Evolutionary conservation across 345 rosid species (phyloP), one percentile per base, ranked within the genome.

Genomic region (Acer negundo): DNA sequence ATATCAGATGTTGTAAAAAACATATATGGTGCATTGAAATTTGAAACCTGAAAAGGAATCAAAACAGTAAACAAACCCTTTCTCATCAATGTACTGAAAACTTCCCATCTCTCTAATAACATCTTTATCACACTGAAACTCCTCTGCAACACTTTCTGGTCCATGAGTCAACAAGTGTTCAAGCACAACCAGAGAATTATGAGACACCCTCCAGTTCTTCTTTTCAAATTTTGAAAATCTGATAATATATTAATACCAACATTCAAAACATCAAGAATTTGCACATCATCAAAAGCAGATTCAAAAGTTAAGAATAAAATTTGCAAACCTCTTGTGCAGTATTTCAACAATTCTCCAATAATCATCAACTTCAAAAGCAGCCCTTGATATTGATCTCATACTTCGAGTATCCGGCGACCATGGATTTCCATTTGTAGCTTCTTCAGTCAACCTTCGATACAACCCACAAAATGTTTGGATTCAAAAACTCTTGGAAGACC

Each of bases 331-430:
- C 46, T 82, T 89, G 85, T 93, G 98, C 75, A 95, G 87, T 74
- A 93, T 86, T 63, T 85, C 92, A 2, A 92, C 98, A 46, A 95
- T 95, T 81, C 89, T 85, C 82, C 86, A 85, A 72, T 89, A 95
- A 82, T 95, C 93, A 80, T 93, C 99, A 13, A 93, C 83, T 80
- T 95, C 99, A 76, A 95, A 95, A 87, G 97, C 99, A 51, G 97
- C 93, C 81, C 84, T 90, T 44, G 99, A 95, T 80, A 95, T 93
- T 38, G 87, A 87, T 64, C 91, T 86, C 58, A 95, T 75, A 51
- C 91, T 87, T 19, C 84, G 85, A 16, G 92, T 75, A 63, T 95
- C 93, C 26, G 97, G 96, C 0, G 91, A 82, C 83, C 89, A 85
- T 63, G 88, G 81, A 71, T 89, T 87, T 68, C 89, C 92, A 76